phyloP scores from a whole-genome alignment of 1,284 basidiomycete genomes.

The Naganishia liquefaciens region DNA sequence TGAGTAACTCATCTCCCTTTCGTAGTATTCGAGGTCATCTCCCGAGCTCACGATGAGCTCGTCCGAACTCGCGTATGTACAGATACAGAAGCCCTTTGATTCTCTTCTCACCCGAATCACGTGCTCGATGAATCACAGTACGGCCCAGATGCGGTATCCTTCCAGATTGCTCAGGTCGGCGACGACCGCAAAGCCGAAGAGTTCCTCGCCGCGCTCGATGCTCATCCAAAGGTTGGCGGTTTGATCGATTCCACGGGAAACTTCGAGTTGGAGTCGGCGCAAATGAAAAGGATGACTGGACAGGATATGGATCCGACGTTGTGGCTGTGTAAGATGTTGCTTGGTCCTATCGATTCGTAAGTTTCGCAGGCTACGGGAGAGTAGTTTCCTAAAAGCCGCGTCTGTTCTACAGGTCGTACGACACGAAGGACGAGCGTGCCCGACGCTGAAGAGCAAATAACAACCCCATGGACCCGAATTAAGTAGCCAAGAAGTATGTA shows the following conservation, averaged over 20 bases:
- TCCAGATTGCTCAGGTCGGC: conserved; percentile 49
- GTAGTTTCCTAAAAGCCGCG: background rate
- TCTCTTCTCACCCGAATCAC: background rate
- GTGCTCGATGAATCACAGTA: background rate
- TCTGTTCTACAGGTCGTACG: conserved; percentile 8
- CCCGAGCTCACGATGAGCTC: conserved; percentile 27
- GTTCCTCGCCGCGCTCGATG: conserved; percentile 56
- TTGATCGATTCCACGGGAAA: conserved; percentile 33
- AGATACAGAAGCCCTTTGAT: background rate
- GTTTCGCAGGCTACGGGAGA: background rate
- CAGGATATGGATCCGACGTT: conserved; percentile 17
- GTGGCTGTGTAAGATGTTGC: conserved; percentile 24
- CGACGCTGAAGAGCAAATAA: conserved; percentile 1
- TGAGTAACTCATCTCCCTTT: background rate
- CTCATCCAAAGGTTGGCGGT: conserved; percentile 52
- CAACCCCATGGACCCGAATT: too few relatives aligned
- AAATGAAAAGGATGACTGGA: conserved; percentile 20
- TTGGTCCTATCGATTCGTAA: conserved; percentile 26
- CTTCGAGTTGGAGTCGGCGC: conserved; percentile 34
- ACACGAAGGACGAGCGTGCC: conserved; percentile 26
- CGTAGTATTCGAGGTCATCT: conserved; percentile 28
- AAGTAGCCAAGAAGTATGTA: too few relatives aligned
- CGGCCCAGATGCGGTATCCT: conserved; percentile 47
- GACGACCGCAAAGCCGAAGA: conserved; percentile 54
- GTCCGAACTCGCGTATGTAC: conserved; percentile 16